Evolutionary conservation across 2,329 filamentous ascomycete genomes (phyloP), one percentile per base, ranked within the genome.

Genomic region (Xylaria sp.): DNA sequence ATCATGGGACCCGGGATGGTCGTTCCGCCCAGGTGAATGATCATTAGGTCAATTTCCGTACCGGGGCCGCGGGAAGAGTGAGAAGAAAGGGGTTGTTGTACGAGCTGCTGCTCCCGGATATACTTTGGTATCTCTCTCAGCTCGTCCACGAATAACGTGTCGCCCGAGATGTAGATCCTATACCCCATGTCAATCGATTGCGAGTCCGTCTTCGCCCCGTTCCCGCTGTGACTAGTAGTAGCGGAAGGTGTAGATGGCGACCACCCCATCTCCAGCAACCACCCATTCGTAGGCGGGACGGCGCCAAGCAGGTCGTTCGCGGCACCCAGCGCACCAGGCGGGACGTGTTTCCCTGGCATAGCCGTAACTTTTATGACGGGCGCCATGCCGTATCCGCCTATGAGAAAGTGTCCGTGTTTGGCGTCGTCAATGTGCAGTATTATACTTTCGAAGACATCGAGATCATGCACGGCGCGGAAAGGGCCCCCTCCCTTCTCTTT

Each of bases 231-330:
- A 5, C 25, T 5, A 23, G 50, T 9, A 6, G 50, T 18, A 23
- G 50, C 8, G 9, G 48, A 18, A 18, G 15, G 25, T 9, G 30
- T 34, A 15, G 52, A 36, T 10, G 58, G 39, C 58, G 76, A 72
- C 71, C 86, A 83, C 0, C 89, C 88, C 10, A 91, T 78, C 76
- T 91, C 88, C 4, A 91, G 68, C 79, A 91, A 86, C 88, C 89
- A 91, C 36, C 89, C 89, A 73, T 90, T 91, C 0, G 86, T 90
- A 2, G 88, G 89, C 4, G 89, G 89, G 4, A 90, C 84, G 60
- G 83, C 78, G 41, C 74, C 64, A 2, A 81, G 70, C 6, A 81
- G 28, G 36, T 81, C 76, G 60, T 83, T 81, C 39, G 85, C 78
- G 9, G 83, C 66, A 0, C 73, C 68, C 13, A 81, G 69, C n/a